phyloP scores from a whole-genome alignment of 345 rosid genomes.

The Excoecaria agallocha region DNA sequence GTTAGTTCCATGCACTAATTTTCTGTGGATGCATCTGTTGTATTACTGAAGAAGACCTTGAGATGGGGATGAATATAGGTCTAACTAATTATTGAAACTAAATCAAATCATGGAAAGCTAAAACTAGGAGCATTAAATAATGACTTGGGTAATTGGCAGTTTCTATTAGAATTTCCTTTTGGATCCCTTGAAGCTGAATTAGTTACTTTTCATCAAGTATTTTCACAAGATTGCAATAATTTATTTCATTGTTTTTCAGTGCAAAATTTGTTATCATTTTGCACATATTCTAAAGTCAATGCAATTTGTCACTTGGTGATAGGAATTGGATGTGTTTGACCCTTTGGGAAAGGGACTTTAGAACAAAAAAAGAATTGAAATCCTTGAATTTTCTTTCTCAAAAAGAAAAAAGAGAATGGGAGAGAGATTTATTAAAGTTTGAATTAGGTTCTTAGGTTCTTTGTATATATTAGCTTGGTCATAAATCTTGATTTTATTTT shows the following conservation, averaged over 20 bases:
- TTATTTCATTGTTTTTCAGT: neutral
- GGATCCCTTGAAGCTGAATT: neutral
- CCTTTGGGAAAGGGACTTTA: neutral
- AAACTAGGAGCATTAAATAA: neutral
- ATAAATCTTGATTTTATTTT: neutral
- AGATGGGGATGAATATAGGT: neutral
- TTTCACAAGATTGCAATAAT: neutral
- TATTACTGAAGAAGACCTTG: neutral
- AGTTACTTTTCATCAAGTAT: neutral
- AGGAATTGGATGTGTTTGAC: neutral
- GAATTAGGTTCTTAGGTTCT: neutral
- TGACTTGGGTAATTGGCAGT: neutral
- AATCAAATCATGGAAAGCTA: neutral
- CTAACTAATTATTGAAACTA: neutral
- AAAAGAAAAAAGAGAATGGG: neutral
- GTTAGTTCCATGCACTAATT: neutral
- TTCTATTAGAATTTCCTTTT: neutral
- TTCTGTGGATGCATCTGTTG: neutral
- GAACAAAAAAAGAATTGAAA: neutral
- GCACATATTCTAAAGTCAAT: neutral
- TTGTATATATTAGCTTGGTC: neutral
- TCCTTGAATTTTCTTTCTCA: neutral
- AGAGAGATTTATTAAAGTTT: neutral
- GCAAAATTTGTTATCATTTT: neutral
- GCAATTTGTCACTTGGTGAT: neutral